A percentile compares a stretch with the other conserved stretches of the same genome.
Evolutionary conservation across 2,329 filamentous ascomycete genomes (phyloP).

Genomic region (Aspergillus terreus): DNA sequence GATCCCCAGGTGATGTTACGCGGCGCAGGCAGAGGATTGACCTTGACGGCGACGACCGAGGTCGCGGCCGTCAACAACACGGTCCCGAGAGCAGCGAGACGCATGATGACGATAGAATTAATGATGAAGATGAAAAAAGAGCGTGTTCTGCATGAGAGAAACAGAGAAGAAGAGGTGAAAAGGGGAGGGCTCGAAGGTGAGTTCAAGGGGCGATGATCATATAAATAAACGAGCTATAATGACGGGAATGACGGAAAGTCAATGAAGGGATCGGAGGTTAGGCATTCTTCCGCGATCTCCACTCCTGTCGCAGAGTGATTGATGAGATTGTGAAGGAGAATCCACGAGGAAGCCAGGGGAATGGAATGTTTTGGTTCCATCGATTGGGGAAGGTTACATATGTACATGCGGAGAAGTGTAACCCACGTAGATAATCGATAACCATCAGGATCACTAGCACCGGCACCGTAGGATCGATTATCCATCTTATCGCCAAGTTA

Average conservation of each 20-base stretch:
- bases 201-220: neutral
- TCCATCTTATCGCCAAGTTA: no score
- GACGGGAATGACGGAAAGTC: neutral
- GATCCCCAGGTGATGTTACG: constrained; percentile 51
- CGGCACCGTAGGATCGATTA: no score
- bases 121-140: neutral
- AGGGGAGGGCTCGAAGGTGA: neutral
- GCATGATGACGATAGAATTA: constrained; percentile 19
- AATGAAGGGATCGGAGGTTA: neutral
- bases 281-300: neutral
- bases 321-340: neutral
- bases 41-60: constrained; percentile 40
- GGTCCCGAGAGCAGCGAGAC: constrained; percentile 22
- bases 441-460: no score
- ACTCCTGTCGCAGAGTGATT: neutral
- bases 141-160: neutral
- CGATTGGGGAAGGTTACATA: neutral
- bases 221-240: neutral
- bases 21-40: constrained; percentile 54
- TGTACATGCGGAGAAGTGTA: neutral
- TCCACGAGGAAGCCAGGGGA: no score
- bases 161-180: neutral
- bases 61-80: constrained; percentile 30
- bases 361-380: neutral
- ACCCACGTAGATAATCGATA: neutral